These are phyloP conservation scores for Colletotrichum phormii DNA, from an alignment of 2,329 filamentous ascomycete genomes.

Conservation along the genomic window DNA sequence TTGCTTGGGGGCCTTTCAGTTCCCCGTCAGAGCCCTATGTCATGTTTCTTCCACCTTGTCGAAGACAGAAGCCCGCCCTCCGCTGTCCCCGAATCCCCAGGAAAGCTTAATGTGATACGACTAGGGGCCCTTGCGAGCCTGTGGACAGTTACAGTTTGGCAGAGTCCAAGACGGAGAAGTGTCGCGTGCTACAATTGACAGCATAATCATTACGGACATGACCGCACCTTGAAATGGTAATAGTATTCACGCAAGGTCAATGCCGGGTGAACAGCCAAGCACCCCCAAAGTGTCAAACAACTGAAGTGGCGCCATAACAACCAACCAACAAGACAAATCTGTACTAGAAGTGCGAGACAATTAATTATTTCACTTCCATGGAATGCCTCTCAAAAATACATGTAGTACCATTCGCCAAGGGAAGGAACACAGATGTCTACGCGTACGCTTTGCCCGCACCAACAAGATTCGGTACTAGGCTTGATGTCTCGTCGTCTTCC, in stretches of 20 bases:
- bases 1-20: background rate
- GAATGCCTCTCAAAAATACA: background rate
- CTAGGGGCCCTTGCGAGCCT: background rate
- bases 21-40: background rate
- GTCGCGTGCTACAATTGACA: constrained; percentile 28
- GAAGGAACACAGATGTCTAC: background rate
- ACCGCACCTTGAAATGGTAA: background rate
- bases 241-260: background rate
- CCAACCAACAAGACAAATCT: background rate
- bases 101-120: constrained; percentile 26
- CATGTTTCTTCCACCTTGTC: background rate
- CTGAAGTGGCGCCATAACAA: background rate
- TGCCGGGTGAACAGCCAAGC: constrained; percentile 2
- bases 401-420: background rate
- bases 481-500: no score
- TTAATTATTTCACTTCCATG: background rate
- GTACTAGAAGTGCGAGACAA: background rate
- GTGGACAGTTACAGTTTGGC: background rate
- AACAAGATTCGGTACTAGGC: background rate
- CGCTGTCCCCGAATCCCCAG: constrained; percentile 24
- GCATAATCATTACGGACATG: constrained; percentile 28
- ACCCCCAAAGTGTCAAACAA: background rate
- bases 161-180: background rate
- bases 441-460: background rate
- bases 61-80: background rate